Evolutionary conservation across 2,329 filamentous ascomycete genomes (phyloP), one percentile per base, ranked within the genome.

Genomic region (Colletotrichum navitas): DNA sequence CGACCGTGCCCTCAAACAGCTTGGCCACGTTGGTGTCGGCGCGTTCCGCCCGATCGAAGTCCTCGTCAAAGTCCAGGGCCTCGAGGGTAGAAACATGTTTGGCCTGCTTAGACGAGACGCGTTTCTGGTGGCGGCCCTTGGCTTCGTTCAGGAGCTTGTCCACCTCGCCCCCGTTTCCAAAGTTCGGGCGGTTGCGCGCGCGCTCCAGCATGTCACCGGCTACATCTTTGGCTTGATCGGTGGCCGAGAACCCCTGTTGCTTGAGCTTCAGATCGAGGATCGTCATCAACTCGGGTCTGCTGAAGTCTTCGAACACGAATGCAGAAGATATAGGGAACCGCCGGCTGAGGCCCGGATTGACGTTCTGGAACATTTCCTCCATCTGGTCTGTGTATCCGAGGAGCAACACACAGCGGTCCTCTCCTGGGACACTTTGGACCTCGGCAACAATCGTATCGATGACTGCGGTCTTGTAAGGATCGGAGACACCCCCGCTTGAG

Each of bases 361-460:
- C 88, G 41, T 91, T 90, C n/a, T 90, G 88, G 72, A 94, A 90
- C 91, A 94, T 94, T 0, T 86, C 81, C 63, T 89, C 84, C 89
- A 95, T 92, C 74, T 91, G 84, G 0, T 91, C 87, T 60, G 89
- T 85, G 79, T 94, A 94, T 0, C 93, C 93, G 0, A 94, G 82
- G 0, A 94, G 82, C 0, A 94, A 82, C 0, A 94, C 90, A 73
- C 91, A 94, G 4, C 91, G 87, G 78, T 94, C 91, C 36, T 94
- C 92, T 0, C 91, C 91, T 0, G 91, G 88, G 0, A 86, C 86
- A 72, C 87, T 91, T 71, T 94, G 92, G 0, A 94, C 87, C 74
- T 93, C 90, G 0, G 91, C 90, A 0, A 94, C 92, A 16, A 94
- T 90, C 0, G 91, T 94, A 74, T 94, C 92, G 3, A 94, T 85